Conservation (phyloP, 1,284 basidiomycete genomes). For the Malassezia obtusa region DNA sequence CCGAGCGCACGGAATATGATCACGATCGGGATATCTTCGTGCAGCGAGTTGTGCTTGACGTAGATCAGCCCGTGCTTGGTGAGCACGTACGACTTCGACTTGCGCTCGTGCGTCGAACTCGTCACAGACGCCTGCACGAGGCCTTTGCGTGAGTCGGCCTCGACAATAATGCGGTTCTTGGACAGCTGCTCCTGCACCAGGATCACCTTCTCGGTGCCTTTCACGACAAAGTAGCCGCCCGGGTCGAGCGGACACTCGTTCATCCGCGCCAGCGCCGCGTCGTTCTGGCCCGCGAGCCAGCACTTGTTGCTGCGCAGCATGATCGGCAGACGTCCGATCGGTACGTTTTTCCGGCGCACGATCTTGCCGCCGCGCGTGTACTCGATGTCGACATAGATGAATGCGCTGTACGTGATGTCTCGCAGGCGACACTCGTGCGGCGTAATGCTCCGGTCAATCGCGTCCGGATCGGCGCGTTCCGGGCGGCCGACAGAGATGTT, state of each 20-base stretch:
- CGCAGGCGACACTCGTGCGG: conserved; percentile 96
- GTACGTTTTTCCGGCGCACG: conserved; percentile 70
- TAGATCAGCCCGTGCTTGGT: conserved; percentile 91
- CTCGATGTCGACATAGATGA: conserved; percentile 87
- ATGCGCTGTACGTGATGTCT: conserved; percentile 89
- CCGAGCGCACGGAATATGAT: conserved; percentile 83
- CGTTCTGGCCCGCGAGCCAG: conserved; percentile 67
- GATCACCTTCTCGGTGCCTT: conserved; percentile 99
- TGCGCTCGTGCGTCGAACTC: conserved; percentile 84
- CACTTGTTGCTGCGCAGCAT: conserved; percentile 88
- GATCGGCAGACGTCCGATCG: conserved; percentile 86
- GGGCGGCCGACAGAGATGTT: conserved; percentile 73
- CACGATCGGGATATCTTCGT: conserved; percentile 92
- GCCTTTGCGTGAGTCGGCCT: conserved; percentile 67
- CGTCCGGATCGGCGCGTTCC: conserved; percentile 64
- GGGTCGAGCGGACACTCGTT: conserved; percentile 95
- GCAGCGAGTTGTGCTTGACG: conserved; percentile 94
- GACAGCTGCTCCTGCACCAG: conserved; percentile 96
- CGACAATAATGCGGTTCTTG: conserved; percentile 98
- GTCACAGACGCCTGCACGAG: conserved; percentile 93
- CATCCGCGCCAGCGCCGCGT: conserved; percentile 80
- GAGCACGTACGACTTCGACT: conserved; percentile 95
- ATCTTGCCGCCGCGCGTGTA: conserved; percentile 88
- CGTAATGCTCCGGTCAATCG: conserved; percentile 73
- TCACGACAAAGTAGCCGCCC: conserved; percentile 97